Evolutionary conservation across 179 eudicot genomes (phyloP).

Genomic region (Camellia oleifera): DNA sequence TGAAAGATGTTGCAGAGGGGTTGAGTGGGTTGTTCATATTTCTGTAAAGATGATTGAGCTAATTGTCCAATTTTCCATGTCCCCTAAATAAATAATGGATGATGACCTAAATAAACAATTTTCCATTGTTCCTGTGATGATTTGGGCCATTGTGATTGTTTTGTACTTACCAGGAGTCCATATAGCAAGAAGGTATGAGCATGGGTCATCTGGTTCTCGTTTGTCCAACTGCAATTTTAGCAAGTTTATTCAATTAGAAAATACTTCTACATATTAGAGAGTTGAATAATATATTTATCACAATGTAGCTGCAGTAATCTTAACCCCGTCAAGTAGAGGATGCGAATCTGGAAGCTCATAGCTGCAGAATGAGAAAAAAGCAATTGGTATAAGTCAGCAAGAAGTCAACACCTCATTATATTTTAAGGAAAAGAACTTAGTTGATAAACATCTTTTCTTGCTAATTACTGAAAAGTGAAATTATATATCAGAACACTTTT

Average conservation of each 20-base stretch:
- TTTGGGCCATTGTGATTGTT: slow-evolving; percentile 3
- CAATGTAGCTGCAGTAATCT: slow-evolving; percentile 13
- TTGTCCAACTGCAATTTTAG: slow-evolving; percentile 57
- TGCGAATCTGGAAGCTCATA: slow-evolving; percentile 73
- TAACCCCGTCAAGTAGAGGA: slow-evolving; percentile 57
- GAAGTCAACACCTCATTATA: neutral
- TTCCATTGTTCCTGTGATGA: neutral
- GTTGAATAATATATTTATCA: neutral
- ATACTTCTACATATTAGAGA: neutral
- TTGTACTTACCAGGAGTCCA: slow-evolving; percentile 76
- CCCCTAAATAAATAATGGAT: neutral
- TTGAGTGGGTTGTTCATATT: neutral
- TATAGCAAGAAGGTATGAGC: slow-evolving; percentile 82
- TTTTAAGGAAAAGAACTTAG: neutral
- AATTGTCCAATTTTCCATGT: neutral
- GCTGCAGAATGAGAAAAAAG: slow-evolving; percentile 36
- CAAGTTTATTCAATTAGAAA: slow-evolving; percentile 10
- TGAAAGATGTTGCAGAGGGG: neutral
- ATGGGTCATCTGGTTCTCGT: slow-evolving; percentile 94
- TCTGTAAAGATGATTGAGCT: neutral
- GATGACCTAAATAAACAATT: neutral
- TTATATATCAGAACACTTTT: neutral
- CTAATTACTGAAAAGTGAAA: neutral
- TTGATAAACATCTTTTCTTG: neutral
- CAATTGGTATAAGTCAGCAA: slow-evolving; percentile 9